Evolutionary conservation across 1,284 basidiomycete species (phyloP).

Genomic region (Takashimella koratensis): DNA sequence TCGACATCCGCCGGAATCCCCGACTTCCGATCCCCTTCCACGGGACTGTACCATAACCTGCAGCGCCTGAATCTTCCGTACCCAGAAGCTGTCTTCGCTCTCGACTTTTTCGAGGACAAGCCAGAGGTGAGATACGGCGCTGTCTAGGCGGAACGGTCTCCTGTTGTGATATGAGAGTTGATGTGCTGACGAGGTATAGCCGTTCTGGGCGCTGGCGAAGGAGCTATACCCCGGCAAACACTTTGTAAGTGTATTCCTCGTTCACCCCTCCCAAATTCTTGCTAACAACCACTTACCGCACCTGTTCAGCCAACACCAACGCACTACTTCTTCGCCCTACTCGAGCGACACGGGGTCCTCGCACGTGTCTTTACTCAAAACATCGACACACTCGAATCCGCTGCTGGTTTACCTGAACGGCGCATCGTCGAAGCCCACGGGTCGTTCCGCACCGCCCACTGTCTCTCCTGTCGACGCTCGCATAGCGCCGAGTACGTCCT

Average conservation of each 20-base stretch:
- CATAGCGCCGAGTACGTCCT: conserved; percentile 66
- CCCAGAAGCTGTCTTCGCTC: conserved; percentile 57
- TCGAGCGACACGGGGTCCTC: conserved; percentile 34
- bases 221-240: conserved; percentile 69
- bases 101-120: conserved; percentile 48
- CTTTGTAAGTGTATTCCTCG: conserved; percentile 22
- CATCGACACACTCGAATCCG: conserved; percentile 88
- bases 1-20: conserved; percentile 54
- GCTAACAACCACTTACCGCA: too few relatives aligned
- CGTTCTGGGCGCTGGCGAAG: conserved; percentile 79
- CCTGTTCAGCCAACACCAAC: conserved; percentile 68
- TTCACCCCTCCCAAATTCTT: neutral
- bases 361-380: conserved; percentile 45
- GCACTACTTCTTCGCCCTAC: conserved; percentile 74
- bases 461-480: conserved; percentile 62
- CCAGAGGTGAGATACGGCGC: conserved; percentile 25
- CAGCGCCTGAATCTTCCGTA: conserved; percentile 54
- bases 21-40: conserved; percentile 52
- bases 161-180: neutral
- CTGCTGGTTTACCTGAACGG: conserved; percentile 69
- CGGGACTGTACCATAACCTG: conserved; percentile 56
- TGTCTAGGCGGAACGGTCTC: neutral
- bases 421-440: conserved; percentile 93
- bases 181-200: conserved; percentile 32
- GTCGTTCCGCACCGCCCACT: conserved; percentile 76